Evolutionary conservation across 345 rosid species (phyloP).

Genomic region (Eutrema heterophyllum): DNA sequence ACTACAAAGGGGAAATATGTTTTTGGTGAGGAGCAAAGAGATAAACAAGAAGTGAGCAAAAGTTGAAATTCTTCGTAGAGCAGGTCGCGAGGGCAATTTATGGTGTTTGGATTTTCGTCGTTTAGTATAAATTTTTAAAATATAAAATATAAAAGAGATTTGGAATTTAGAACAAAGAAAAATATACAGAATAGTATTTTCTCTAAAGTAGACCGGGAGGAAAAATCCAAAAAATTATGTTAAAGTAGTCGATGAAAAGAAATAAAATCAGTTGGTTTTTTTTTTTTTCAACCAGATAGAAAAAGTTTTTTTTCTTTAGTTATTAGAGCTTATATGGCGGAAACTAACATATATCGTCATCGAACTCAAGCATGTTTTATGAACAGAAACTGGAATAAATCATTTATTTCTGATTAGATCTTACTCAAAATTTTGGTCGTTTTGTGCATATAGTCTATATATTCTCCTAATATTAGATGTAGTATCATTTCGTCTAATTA

Average conservation of each 20-base stretch:
- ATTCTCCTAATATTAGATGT: neutral
- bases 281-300: neutral
- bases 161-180: slow-evolving; percentile 35
- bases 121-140: neutral
- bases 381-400: slow-evolving; percentile 17
- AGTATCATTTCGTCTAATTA: neutral
- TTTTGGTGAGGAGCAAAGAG: neutral
- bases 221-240: neutral
- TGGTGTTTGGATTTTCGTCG: slow-evolving; percentile 62
- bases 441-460: slow-evolving; percentile 10
- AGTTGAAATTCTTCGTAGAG: slow-evolving; percentile 66
- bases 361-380: slow-evolving; percentile 10
- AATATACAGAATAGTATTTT: slow-evolving; percentile 10
- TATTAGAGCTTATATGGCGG: slow-evolving; percentile 2
- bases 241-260: neutral
- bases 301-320: neutral
- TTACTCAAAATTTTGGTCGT: slow-evolving; percentile 36
- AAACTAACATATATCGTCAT: slow-evolving; percentile 16
- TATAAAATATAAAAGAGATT: neutral
- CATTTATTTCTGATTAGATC: neutral
- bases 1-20: neutral
- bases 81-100: slow-evolving; percentile 51
- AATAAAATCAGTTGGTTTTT: slow-evolving; percentile 4
- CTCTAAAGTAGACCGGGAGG: neutral
- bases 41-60: slow-evolving; percentile 18